Percentiles rank a stretch among this genome's conserved stretches.
These are phyloP conservation scores for Talaromyces stipitatus DNA, from an alignment of 495 filamentous ascomycete species.

Conservation along the genomic window DNA sequence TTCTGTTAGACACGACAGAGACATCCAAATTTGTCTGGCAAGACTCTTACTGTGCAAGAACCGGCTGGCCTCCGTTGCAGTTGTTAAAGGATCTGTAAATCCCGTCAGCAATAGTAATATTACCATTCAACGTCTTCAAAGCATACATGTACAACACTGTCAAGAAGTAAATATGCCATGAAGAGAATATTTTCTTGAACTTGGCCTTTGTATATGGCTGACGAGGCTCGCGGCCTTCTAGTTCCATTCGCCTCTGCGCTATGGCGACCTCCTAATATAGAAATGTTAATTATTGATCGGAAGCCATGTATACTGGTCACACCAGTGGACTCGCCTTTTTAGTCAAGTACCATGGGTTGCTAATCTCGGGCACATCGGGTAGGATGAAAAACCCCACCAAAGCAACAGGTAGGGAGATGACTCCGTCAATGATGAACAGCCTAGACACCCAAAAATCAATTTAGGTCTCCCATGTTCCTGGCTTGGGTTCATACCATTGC, in stretches of 20 bases:
- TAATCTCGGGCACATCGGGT: constrained; percentile 54
- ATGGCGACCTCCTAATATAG: constrained; percentile 33
- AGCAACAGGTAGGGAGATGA: constrained; percentile 40
- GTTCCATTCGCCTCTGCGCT: constrained; percentile 37
- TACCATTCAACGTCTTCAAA: constrained; percentile 5
- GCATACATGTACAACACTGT: constrained; percentile 37
- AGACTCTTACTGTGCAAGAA: constrained; percentile 29
- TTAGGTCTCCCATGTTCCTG: not conserved
- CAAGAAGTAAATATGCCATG: constrained; percentile 44
- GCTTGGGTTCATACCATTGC: constrained; percentile 23
- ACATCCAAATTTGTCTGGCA: not conserved
- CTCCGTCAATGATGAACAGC: constrained; percentile 36
- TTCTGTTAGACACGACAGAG: not conserved
- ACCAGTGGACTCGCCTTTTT: constrained; percentile 20
- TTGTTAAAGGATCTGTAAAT: constrained; percentile 30
- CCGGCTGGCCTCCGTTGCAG: constrained; percentile 23
- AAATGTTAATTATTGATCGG: no score
- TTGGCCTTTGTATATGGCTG: constrained; percentile 38
- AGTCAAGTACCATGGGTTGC: constrained; percentile 43
- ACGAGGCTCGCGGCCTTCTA: constrained; percentile 37
- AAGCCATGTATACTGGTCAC: no score
- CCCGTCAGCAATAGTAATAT: not conserved
- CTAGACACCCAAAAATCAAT: constrained; percentile 7
- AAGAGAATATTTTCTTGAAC: constrained; percentile 45
- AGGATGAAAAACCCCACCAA: constrained; percentile 51